Conservation (phyloP, 2,329 filamentous ascomycete species). For the Calonectria pauciramosa region DNA sequence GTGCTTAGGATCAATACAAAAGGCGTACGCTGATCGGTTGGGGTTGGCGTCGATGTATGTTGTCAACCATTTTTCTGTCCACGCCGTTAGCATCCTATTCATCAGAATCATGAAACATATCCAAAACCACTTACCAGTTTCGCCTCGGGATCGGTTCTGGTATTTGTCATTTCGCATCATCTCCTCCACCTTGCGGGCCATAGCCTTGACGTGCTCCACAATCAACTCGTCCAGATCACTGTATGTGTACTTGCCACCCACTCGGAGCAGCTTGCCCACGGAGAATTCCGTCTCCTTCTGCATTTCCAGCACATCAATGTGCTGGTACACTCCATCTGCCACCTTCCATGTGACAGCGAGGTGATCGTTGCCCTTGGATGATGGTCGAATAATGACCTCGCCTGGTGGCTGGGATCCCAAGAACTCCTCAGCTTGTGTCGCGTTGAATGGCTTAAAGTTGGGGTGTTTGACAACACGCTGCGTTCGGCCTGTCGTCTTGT, state of each 20-base stretch:
- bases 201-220: conserved; percentile 95
- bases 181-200: conserved; percentile 98
- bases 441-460: conserved; percentile 93
- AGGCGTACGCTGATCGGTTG: conserved; percentile 91
- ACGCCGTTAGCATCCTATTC: conserved; percentile 34
- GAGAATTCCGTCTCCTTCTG: conserved; percentile 98
- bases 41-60: conserved; percentile 98
- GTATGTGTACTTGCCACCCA: conserved; percentile 91
- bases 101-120: background rate
- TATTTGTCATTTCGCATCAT: conserved; percentile 96
- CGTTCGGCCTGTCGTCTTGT: conserved; percentile 85
- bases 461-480: conserved; percentile 98
- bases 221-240: conserved; percentile 97
- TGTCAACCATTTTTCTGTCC: conserved; percentile 90
- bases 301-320: conserved; percentile 96
- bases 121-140: conserved; percentile 82
- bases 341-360: conserved; percentile 99
- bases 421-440: conserved; percentile 92
- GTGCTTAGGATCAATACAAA: conserved; percentile 93
- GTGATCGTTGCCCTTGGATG: conserved; percentile 95
- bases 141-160: conserved; percentile 82
- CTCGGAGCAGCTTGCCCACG: conserved; percentile 86
- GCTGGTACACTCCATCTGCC: conserved; percentile 94
- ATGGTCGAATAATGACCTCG: conserved; percentile 95
- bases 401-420: conserved; percentile 87